A percentile compares a stretch with the other conserved stretches of the same genome.
These are phyloP conservation scores for Fibroporia radiculosa DNA, from an alignment of 768 basidiomycete genomes.

Conservation along the genomic window DNA sequence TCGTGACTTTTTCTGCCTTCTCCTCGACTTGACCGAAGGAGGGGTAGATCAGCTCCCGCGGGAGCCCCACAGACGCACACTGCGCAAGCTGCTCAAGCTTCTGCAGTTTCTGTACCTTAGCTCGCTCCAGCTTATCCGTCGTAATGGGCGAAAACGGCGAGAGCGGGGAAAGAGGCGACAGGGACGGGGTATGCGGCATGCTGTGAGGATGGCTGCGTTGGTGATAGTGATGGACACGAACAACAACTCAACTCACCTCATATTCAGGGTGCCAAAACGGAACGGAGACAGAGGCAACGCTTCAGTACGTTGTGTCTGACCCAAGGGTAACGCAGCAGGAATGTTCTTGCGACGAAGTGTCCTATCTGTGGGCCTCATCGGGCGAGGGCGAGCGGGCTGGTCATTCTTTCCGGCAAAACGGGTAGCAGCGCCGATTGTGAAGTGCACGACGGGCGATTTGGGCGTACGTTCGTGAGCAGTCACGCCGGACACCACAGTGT, in stretches of 20 bases:
- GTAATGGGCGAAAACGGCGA: slow-evolving; percentile 9
- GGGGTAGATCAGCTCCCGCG: slow-evolving; percentile 14
- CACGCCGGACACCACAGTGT: not conserved
- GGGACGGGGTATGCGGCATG: slow-evolving; percentile 2
- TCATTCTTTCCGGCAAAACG: not conserved
- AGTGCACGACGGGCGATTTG: slow-evolving; percentile 1
- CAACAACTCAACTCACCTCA: slow-evolving; percentile 2
- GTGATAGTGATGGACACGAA: too few species aligned
- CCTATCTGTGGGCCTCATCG: not conserved
- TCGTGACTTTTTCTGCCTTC: slow-evolving; percentile 12
- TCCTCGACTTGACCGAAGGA: slow-evolving; percentile 13
- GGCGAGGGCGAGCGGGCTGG: not conserved
- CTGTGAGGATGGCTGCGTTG: not conserved
- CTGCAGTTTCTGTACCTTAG: slow-evolving; percentile 7
- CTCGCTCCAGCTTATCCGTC: slow-evolving; percentile 7
- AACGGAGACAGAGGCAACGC: slow-evolving; percentile 4
- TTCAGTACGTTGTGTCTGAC: not conserved
- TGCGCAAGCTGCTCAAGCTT: slow-evolving; percentile 12
- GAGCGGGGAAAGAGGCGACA: not conserved
- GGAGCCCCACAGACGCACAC: slow-evolving; percentile 7
- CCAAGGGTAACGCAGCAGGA: slow-evolving; percentile 3
- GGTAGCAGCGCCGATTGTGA: not conserved
- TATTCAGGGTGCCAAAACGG: slow-evolving; percentile 7
- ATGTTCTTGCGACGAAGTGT: slow-evolving; percentile 3
- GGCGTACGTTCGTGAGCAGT: not conserved